Base-by-base conservation (phyloP, 2,329 filamentous ascomycete genomes). In the Furcasterigmium sp. region DNA sequence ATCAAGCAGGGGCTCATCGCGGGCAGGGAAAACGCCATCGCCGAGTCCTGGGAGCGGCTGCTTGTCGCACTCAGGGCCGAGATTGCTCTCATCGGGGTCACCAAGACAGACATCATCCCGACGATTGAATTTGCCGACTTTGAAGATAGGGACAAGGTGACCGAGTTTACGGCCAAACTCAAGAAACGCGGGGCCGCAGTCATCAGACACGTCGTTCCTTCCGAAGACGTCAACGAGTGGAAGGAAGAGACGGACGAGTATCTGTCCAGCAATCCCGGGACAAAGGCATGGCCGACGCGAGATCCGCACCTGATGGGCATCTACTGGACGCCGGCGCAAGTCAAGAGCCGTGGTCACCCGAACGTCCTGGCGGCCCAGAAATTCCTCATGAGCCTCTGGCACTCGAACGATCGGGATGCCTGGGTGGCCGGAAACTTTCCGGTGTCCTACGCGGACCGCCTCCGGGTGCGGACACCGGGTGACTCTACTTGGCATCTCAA, bases 331-430 rank as follows among this genome's bases (percentile, higher is more conserved):
- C 82, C 82, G 0, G 76, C 82, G 1, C 84, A 87, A 62, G 74
- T 84, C 43, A 74, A 77, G 52, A 80, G 82, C n/a, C 76, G 84
- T 19, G 77, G 80, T 0, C 80, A 87, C 51, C 78, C 81, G 4
- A 73, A 77, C 51, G 72, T 87, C 46, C 67, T 87, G 32, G 65
- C 66, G 29, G 73, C 82, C 2, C 83, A 87, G 63, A 69, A 72
- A 28, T 87, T 84, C 55, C 74, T 84, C 57, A 82, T 85, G 70
- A 68, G 72, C 9, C 64, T 86, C 21, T 87, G 84, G 84, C 78
- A 84, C 46, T 62, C 64, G 25, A 65, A 62, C 34, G 79, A 81
- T 37, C 72, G 74, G 18, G 65, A 61, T 26, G 80, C 80, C 34
- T 72, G 74, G n/a, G 73, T 85, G 45, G 75, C 76, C 8, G 78